These are phyloP conservation scores for Coemansia sp. DNA, from an alignment of 192 early-diverging fungal genomes.

Conservation along the genomic window DNA sequence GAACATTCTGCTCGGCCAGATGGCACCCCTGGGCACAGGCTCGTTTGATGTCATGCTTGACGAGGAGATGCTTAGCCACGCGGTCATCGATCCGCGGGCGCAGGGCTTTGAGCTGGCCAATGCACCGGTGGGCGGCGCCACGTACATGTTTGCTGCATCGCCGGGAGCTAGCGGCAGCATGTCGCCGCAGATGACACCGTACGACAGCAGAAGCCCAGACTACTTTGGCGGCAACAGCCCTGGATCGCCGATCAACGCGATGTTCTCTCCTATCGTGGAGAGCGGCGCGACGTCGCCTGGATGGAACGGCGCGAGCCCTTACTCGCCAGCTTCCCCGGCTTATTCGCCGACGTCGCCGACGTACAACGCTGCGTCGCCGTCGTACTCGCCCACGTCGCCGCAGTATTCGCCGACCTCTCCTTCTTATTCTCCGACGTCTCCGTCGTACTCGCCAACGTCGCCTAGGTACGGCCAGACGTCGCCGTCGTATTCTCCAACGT, in stretches of 20 bases:
- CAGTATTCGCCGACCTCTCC: slow-evolving; percentile 66
- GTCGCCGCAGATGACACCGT: slow-evolving; percentile 80
- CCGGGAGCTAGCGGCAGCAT: slow-evolving; percentile 60
- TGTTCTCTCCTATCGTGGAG: slow-evolving; percentile 81
- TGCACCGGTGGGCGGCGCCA: slow-evolving; percentile 52
- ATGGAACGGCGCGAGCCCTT: slow-evolving; percentile 57
- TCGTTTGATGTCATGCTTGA: slow-evolving; percentile 91
- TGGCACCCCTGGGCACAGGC: slow-evolving; percentile 94
- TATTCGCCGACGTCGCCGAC: slow-evolving; percentile 72
- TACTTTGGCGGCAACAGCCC: slow-evolving; percentile 58
- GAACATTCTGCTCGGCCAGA: slow-evolving; percentile 95
- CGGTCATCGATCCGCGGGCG: slow-evolving; percentile 56
- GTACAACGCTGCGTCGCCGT: slow-evolving; percentile 69
- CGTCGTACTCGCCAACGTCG: slow-evolving; percentile 62
- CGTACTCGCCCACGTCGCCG: slow-evolving; percentile 66
- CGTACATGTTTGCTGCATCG: slow-evolving; percentile 54
- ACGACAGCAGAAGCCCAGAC: slow-evolving; percentile 67
- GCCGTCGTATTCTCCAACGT: slow-evolving; percentile 63
- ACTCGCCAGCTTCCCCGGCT: slow-evolving; percentile 56
- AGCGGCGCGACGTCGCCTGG: slow-evolving; percentile 66
- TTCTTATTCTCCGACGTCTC: slow-evolving; percentile 64
- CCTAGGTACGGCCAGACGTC: slow-evolving; percentile 64
- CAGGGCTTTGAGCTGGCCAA: slow-evolving; percentile 56
- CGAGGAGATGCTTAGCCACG: slow-evolving; percentile 82
- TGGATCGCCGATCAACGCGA: slow-evolving; percentile 70